phyloP scores from a whole-genome alignment of 129 eudicot species.

The Artemisia argyi region DNA sequence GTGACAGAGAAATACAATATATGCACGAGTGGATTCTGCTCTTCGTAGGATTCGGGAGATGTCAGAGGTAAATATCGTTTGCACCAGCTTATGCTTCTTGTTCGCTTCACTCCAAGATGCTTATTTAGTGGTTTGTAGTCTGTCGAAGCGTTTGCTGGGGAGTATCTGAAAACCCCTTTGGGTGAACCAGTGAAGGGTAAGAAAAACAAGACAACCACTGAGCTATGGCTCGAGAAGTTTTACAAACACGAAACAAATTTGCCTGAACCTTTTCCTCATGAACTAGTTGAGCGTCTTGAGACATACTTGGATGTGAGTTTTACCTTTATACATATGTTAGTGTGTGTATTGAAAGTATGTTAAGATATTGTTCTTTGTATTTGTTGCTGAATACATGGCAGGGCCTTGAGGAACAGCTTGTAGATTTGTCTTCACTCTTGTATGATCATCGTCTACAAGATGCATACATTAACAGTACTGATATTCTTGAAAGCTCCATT shows the following conservation, averaged over 20 bases:
- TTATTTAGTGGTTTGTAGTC: constrained; percentile 44
- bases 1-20: constrained; percentile 90
- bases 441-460: constrained; percentile 90
- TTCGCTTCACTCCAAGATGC: not conserved
- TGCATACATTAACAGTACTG: constrained; percentile 80
- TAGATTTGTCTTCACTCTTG: constrained; percentile 78
- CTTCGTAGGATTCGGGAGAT: constrained; percentile 90
- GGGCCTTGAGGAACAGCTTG: constrained; percentile 97
- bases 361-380: constrained; percentile 43
- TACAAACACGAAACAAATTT: constrained; percentile 86
- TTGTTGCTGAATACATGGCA: constrained; percentile 43
- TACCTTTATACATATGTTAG: not conserved
- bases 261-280: constrained; percentile 98
- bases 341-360: not conserved
- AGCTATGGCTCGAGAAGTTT: constrained; percentile 93
- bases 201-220: constrained; percentile 83
- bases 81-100: not conserved
- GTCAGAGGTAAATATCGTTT: constrained; percentile 66
- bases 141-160: constrained; percentile 87
- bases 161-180: constrained; percentile 87
- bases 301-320: constrained; percentile 86
- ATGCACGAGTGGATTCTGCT: constrained; percentile 96
- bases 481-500: constrained; percentile 82
- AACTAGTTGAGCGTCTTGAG: constrained; percentile 83
- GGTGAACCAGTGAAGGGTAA: constrained; percentile 98